Evolutionary conservation across 73 alveolate genomes (phyloP).

Genomic region (Tetrahymena thermophila): DNA sequence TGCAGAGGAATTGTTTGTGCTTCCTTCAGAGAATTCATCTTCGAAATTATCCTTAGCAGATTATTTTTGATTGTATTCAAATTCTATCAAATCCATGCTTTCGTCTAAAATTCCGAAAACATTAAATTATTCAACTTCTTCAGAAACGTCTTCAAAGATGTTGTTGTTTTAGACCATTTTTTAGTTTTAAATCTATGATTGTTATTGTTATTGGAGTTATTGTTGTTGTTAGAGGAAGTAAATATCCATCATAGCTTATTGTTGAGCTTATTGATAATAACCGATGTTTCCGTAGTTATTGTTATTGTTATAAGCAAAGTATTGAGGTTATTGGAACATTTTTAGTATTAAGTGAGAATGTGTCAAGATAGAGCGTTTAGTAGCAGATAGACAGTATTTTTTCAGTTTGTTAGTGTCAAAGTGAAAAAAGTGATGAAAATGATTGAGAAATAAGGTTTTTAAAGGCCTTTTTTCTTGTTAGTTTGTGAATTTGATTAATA

Average conservation of each 20-base stretch:
- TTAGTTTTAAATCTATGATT: background rate
- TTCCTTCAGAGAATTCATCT: background rate
- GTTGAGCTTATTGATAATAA: background rate
- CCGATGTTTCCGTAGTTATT: background rate
- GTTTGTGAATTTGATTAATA: background rate
- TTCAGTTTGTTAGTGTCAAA: background rate
- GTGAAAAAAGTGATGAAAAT: background rate
- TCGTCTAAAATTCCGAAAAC: background rate
- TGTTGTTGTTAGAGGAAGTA: background rate
- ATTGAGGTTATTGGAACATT: background rate
- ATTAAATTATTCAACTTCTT: background rate
- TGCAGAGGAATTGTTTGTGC: background rate
- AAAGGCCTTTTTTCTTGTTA: background rate
- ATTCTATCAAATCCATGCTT: background rate
- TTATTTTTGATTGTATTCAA: background rate
- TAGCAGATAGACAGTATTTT: background rate
- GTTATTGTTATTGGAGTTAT: background rate
- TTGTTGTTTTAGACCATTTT: background rate
- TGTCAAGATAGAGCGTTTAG: background rate
- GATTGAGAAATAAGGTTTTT: background rate
- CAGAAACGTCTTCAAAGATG: background rate
- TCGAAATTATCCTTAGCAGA: background rate
- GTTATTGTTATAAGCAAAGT: background rate
- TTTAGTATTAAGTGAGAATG: background rate
- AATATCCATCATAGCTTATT: background rate